Evolutionary conservation across 306 rosid species (phyloP), one percentile per base, ranked within the genome.

Genomic region (Cicer bijugum): DNA sequence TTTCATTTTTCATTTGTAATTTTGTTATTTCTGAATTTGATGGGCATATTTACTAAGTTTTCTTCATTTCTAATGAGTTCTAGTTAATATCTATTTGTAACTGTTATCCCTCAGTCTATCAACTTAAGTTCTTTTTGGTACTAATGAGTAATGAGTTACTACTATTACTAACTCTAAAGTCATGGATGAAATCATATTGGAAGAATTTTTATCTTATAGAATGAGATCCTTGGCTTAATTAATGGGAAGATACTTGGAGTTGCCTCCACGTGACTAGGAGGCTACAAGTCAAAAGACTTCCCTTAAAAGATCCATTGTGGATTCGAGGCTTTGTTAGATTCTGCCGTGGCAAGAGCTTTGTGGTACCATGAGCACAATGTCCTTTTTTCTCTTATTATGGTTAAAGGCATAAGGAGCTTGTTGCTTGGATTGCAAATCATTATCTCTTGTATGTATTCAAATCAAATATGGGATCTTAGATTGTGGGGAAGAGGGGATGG

Each of bases 111-210:
- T 60, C 9, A 35, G 66, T 37, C 40, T 61, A 39, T 69, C 42
- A 58, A 62, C 77, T 70, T 28, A 43, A n/a, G 37, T 46, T 81
- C 75, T 46, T 38, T 75, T 69, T 7, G 28, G 55, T 45, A 46
- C 44, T 39, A 62, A 14, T 37, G 58, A 17, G 50, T 62, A 28
- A 28, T 28, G 35, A 28, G 35, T 3, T 28, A 28, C 35, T 63
- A 19, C 55, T 62, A 15, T 48, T 67, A 17, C 56, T 52, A 42
- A 75, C 38, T 66, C 19, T 12, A 5, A 40, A 71, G 15, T 38
- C 73, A 51, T 44, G 55, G 74, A 14, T 45, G 81, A 11, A 68
- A 58, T 37, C 35, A 2, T 20, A 46, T 62, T 39, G 64, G 71
- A 69, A 38, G 63, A 69, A 75, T 38, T 19, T 46, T 9, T 47